Evolutionary conservation across 768 basidiomycete genomes (phyloP), one percentile per base, ranked within the genome.

Genomic region (Suillus subaureus): DNA sequence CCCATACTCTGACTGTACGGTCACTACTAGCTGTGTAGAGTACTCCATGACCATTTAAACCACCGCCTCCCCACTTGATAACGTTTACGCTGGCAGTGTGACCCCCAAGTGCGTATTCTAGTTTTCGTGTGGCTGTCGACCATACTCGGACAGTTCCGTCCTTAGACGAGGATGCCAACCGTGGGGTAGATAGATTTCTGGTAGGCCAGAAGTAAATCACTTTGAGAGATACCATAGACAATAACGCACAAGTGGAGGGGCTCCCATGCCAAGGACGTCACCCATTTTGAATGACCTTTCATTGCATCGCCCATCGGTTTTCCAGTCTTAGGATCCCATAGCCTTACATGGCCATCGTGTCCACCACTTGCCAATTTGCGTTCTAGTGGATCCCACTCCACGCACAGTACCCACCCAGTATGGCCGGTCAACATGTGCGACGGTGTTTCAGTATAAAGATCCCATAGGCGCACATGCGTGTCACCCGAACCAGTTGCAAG

Each of bases 401-500:
- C 93, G 70, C 95, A 98, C 2, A 99, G 83, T 2, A 99, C 95
- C 97, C 96, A 98, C 0, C 96, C 96, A 69, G 89, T 88, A 73
- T 99, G 97, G 0, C 97, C 97, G 0, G 85, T 78, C 21, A 99
- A 83, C 16, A 89, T 90, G 73, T 93, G 91, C 47, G 92, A 93
- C 1, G 97, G 97, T 7, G 88, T 91, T 76, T 99, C 97, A 0
- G 93, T 97, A 72, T 91, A 86, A 58, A 99, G 85, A 77, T 99
- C 91, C 97, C 97, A 99, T 28, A 99, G 79, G 4, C 97, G 87
- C 15, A 91, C 95, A 64, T 90, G 93, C 33, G 92, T 94, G 73
- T 99, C 97, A 2, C 96, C 97, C 0, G 95, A 94, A 2, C 97
- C 97, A 0, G 97, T 99, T 12, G 96, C 97, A 18, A 97, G 89